phyloP scores from a whole-genome alignment of 768 basidiomycete species.

The Mycena vitilis region DNA sequence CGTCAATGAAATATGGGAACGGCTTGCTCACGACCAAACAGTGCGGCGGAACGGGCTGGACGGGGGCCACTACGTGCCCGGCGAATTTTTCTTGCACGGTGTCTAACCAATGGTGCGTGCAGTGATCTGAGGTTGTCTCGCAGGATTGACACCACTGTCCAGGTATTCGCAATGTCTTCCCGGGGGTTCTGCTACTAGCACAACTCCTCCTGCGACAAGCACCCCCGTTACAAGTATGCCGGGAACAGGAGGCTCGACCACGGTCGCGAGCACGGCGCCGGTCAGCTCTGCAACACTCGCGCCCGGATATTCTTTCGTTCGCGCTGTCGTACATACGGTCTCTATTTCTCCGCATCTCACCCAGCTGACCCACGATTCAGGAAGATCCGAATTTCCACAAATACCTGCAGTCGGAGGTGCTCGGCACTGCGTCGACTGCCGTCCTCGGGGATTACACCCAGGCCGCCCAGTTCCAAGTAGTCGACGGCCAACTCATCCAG shows the following conservation, averaged over 20 bases:
- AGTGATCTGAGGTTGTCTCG: background rate
- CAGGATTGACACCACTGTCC: background rate
- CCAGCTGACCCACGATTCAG: constrained; percentile 40
- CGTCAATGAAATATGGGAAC: background rate
- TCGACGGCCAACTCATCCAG: constrained; percentile 66
- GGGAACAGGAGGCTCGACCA: constrained; percentile 34
- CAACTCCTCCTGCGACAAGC: background rate
- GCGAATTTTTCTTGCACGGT: constrained; percentile 20
- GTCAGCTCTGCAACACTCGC: constrained; percentile 56
- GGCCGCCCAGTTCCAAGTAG: constrained; percentile 70
- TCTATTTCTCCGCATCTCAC: background rate
- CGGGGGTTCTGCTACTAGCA: constrained; percentile 44
- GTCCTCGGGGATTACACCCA: constrained; percentile 62
- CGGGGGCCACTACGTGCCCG: constrained; percentile 31
- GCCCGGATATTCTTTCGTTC: constrained; percentile 66
- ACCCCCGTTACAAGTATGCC: constrained; percentile 42
- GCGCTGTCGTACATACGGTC: constrained; percentile 58
- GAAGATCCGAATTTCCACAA: constrained; percentile 71
- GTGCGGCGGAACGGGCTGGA: constrained; percentile 33
- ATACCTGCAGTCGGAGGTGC: constrained; percentile 65
- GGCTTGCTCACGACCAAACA: background rate
- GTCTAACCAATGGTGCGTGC: constrained; percentile 12
- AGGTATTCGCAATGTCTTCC: constrained; percentile 29
- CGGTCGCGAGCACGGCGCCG: constrained; percentile 43
- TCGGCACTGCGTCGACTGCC: constrained; percentile 56